A percentile compares a stretch with the other conserved stretches of the same genome.
Conservation (phyloP, 2,329 filamentous ascomycete genomes). For the Tympanopsis confertula region DNA sequence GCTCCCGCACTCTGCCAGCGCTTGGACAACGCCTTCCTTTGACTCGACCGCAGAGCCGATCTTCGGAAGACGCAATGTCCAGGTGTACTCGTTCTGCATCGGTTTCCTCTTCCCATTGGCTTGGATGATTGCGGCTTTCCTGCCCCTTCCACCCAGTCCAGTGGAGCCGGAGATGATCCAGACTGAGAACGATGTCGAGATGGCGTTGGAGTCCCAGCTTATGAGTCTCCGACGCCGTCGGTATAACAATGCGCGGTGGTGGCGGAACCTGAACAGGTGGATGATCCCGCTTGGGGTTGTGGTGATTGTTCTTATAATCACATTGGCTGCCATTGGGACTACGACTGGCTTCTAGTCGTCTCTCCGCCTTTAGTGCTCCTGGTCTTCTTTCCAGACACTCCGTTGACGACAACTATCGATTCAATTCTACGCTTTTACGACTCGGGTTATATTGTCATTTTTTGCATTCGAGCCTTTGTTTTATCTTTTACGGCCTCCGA, state of each 20-base stretch:
- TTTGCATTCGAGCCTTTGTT: too few relatives aligned
- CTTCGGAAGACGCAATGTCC: slow-evolving; percentile 39
- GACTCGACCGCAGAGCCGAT: neutral
- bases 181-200: slow-evolving; percentile 13
- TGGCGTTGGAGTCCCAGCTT: slow-evolving; percentile 11
- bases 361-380: too few relatives aligned
- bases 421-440: too few relatives aligned
- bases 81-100: slow-evolving; percentile 44
- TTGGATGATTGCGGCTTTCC: slow-evolving; percentile 46
- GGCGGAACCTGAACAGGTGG: slow-evolving; percentile 14
- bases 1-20: neutral
- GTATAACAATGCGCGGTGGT: slow-evolving; percentile 12
- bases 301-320: neutral
- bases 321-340: neutral
- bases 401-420: too few relatives aligned
- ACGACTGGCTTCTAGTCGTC: neutral
- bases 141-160: slow-evolving; percentile 40
- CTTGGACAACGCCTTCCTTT: neutral
- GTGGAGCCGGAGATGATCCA: slow-evolving; percentile 23
- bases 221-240: slow-evolving; percentile 11
- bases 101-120: slow-evolving; percentile 47
- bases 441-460: too few relatives aligned
- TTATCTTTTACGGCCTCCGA: too few relatives aligned
- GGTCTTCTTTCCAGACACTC: too few relatives aligned
- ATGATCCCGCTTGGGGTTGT: neutral